Evolutionary conservation across 1,284 basidiomycete species (phyloP).

Genomic region (Leccinum fallax): DNA sequence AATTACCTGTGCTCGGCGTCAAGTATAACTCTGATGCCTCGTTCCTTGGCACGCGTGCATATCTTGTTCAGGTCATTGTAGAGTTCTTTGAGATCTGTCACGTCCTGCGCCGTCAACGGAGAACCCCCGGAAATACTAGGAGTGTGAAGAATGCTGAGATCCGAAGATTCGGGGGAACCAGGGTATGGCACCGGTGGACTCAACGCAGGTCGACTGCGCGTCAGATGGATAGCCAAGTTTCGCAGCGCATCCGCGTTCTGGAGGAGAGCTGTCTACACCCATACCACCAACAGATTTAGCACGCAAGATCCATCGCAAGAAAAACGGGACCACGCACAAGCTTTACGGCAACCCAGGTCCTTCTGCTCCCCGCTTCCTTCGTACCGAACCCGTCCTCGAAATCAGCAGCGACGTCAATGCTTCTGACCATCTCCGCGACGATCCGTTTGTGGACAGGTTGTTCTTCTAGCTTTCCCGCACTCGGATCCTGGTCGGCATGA

Average conservation of each 20-base stretch:
- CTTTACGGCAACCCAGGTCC: conserved; percentile 85
- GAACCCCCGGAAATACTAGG: conserved; percentile 39
- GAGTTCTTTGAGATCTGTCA: conserved; percentile 60
- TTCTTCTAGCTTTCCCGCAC: conserved; percentile 7
- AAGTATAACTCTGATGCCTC: conserved; percentile 68
- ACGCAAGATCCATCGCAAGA: background rate
- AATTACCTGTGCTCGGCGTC: conserved; percentile 79
- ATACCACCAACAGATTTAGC: conserved; percentile 47
- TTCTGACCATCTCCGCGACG: conserved; percentile 70
- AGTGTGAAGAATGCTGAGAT: conserved; percentile 24
- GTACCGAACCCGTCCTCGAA: conserved; percentile 64
- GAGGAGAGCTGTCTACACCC: conserved; percentile 38
- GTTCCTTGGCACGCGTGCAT: conserved; percentile 58
- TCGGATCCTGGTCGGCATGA: background rate
- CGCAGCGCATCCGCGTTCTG: conserved; percentile 29
- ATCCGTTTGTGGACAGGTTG: conserved; percentile 57
- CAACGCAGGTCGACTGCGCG: conserved; percentile 21
- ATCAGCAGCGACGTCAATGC: conserved; percentile 76
- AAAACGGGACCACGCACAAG: conserved; percentile 53
- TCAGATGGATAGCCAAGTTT: conserved; percentile 33
- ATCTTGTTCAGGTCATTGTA: conserved; percentile 62
- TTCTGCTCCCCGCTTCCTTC: conserved; percentile 42
- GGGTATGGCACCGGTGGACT: conserved; percentile 29
- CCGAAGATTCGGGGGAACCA: conserved; percentile 31
- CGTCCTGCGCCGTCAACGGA: conserved; percentile 52